Evolutionary conservation across 345 rosid genomes (phyloP), one percentile per base, ranked within the genome.

Genomic region (Limnanthes douglasii): DNA sequence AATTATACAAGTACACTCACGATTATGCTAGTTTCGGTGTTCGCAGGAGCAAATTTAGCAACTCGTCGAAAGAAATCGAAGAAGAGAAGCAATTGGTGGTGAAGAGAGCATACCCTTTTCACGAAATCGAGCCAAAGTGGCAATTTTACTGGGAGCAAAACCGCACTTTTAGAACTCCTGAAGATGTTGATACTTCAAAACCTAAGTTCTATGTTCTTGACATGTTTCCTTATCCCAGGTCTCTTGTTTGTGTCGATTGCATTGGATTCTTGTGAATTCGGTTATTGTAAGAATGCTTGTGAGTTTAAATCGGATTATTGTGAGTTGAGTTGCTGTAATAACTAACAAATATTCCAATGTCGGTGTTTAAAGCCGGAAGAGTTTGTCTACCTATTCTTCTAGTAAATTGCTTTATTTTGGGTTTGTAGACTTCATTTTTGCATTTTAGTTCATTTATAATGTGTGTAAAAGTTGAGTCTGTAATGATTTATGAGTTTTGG

Each of bases 161-260:
- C 45, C 61, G 54, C 9, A 83, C 83, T 45, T 88, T 88, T 39
- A 62, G 76, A 31, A 88, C 95, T 43, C 86, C 95, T 0, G 90
- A 73, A 39, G 86, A 83, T 39, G 57, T 83, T 19, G 95, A 88
- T 39, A 64, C 81, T 22, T 64, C 84, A 17, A 83, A 54, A 57
- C 95, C 97, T 2, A 88, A 88, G 51, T 88, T 73, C 65, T 88
- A 83, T 56, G 97, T 88, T 12, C 95, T 88, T 36, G 97, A 88
- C 73, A 83, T 83, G 95, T 88, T 88, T 70, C 97, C 97, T 31
- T 88, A 88, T 66, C 97, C 95, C 68, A 88, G 97, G 97, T 88
- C 21, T 40, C 38, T 48, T 13, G n/a, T n/a, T n/a, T n/a, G n/a
- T n/a, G n/a, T n/a, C n/a, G n/a, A n/a, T n/a, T n/a, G n/a, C n/a